Base-by-base conservation (phyloP, 345 rosid species). In the Dipteronia sinensis region DNA sequence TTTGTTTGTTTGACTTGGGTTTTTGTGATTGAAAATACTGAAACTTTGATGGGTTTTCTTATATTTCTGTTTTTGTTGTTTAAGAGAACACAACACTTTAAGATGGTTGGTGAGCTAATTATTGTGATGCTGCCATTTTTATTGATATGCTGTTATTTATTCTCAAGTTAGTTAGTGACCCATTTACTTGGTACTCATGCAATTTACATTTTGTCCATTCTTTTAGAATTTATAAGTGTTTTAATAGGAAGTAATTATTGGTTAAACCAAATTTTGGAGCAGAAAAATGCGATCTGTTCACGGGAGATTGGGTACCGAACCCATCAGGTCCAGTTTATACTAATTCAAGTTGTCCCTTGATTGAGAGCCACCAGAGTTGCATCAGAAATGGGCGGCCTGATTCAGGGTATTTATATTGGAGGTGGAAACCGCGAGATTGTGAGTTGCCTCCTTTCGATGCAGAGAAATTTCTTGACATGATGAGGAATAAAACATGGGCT, bases 301-400 rank as follows among this genome's bases (percentile, higher is more conserved):
- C 85, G 5, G 99, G 99, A 49, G 88, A 90, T 79, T 96, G 99
- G 99, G 67, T 94, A 55, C 93, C 94, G 7, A 84, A 92, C 55
- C 86, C 93, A 16, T 86, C 89, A 2, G 95, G 97, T 10, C 97
- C 99, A 31, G 71, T 77, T 67, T 96, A 94, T 87, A 96, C 97
- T 72, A 90, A 92, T 76, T 78, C 78, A 53, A 92, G 83, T 65
- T 92, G 97, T 80, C 79, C 86, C 23, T 81, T 84, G 75, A 92
- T 96, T 6, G 98, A 94, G 11, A 83, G 92, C 77, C 99, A 91
- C 82, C 98, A 96, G 80, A 90, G 94, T 73, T 96, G 99, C 78
- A 86, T 96, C 90, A 88, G 86, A 80, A 96, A 96, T 77, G 98
- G 99, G 38, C 76, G 99, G 56, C 92, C 95, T 40, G 97, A 94